Percentiles rank a stretch among this genome's conserved stretches.
phyloP scores from a whole-genome alignment of 352 stramenopile species.

The Blastocystis sp. region DNA sequence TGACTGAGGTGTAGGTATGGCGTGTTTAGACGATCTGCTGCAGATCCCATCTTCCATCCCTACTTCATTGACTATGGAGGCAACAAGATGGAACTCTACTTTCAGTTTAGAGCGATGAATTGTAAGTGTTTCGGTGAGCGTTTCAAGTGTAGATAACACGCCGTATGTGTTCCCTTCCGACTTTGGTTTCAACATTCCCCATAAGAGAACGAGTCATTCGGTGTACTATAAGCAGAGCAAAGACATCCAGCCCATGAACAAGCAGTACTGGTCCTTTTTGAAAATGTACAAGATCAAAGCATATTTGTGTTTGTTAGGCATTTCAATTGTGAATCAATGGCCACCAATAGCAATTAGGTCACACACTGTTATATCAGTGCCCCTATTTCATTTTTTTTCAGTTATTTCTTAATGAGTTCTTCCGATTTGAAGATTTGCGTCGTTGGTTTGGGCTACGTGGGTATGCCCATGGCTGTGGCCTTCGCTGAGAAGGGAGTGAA shows the following conservation, averaged over 20 bases:
- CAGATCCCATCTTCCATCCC: neutral
- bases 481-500: too few species aligned
- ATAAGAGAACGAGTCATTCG: neutral
- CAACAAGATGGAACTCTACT: slow-evolving; percentile 1
- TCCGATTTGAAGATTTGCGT: too few species aligned
- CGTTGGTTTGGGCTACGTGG: too few species aligned
- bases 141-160: neutral
- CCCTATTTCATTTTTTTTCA: too few species aligned
- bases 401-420: too few species aligned
- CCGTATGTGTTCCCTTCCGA: slow-evolving; percentile 9
- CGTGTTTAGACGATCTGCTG: neutral
- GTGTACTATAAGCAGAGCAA: neutral
- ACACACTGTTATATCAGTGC: too few species aligned
- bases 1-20: neutral
- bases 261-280: neutral
- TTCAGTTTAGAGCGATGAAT: neutral
- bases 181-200: slow-evolving; percentile 27
- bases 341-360: too few species aligned
- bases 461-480: too few species aligned
- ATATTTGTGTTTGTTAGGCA: too few species aligned
- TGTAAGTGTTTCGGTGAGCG: slow-evolving; percentile 63
- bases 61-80: slow-evolving; percentile 1
- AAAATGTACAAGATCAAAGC: too few species aligned
- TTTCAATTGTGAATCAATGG: too few species aligned
- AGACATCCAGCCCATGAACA: neutral